Evolutionary conservation across 306 rosid species (phyloP).

Genomic region (Delonix regia): DNA sequence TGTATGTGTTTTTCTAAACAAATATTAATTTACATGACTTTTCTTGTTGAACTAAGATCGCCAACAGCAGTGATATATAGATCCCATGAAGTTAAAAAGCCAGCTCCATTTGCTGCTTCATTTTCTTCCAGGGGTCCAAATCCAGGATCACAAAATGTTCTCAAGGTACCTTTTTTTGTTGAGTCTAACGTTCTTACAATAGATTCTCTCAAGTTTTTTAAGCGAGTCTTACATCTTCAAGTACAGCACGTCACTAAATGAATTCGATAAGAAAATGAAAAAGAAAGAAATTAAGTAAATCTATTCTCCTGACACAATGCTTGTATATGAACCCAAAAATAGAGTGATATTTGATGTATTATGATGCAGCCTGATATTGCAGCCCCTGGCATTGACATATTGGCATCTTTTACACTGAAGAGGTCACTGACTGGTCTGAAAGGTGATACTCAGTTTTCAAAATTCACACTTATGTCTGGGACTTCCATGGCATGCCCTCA

Average conservation of each 20-base stretch:
- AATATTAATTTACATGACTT: constrained; percentile 14
- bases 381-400: constrained; percentile 81
- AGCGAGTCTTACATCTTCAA: no score
- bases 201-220: no score
- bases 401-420: constrained; percentile 76
- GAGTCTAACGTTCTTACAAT: no score
- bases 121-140: constrained; percentile 93
- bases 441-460: constrained; percentile 82
- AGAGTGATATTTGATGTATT: not conserved
- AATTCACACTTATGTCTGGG: constrained; percentile 81
- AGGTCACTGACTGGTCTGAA: constrained; percentile 66
- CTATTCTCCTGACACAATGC: no score
- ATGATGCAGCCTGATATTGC: constrained; percentile 80
- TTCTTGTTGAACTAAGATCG: constrained; percentile 49
- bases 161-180: no score
- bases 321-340: no score
- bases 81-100: constrained; percentile 44
- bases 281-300: no score
- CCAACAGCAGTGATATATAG: constrained; percentile 71
- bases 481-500: constrained; percentile 99
- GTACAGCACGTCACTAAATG: no score
- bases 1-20: not conserved
- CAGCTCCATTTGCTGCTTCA: constrained; percentile 79
- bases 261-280: no score
- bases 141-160: constrained; percentile 58